Conservation (phyloP, 2,329 filamentous ascomycete species). For the Biscogniauxia sp. region DNA sequence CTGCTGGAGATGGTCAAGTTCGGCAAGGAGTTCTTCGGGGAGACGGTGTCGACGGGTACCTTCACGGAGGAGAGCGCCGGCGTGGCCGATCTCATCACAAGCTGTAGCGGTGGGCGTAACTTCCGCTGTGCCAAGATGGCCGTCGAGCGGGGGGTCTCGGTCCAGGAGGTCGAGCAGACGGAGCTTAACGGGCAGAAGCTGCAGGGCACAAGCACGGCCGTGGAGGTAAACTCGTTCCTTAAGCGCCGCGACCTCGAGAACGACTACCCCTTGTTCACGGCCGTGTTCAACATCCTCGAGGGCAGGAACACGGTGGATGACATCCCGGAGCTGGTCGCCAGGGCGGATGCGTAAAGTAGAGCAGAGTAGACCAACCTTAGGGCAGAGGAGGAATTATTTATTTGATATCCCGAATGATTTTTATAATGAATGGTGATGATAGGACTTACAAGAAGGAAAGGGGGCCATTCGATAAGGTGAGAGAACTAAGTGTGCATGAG, state of each 20-base stretch:
- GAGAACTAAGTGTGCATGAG: no score
- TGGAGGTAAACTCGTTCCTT: constrained; percentile 87
- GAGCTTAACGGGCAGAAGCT: constrained; percentile 97
- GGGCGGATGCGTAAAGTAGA: constrained; percentile 19
- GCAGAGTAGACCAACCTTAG: neutral
- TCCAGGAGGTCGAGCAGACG: constrained; percentile 82
- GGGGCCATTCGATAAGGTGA: no score
- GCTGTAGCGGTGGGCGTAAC: constrained; percentile 87
- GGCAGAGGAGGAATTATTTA: no score
- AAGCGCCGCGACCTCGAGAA: constrained; percentile 72
- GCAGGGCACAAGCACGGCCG: constrained; percentile 91
- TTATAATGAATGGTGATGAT: no score
- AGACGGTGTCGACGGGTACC: constrained; percentile 75
- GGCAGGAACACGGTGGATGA: constrained; percentile 75
- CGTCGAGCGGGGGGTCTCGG: constrained; percentile 72
- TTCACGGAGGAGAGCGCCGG: constrained; percentile 98
- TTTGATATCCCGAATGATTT: no score
- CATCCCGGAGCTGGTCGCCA: constrained; percentile 66
- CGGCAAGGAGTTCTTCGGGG: constrained; percentile 86
- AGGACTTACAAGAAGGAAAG: no score
- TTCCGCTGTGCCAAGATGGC: constrained; percentile 90
- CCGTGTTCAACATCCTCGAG: constrained; percentile 78
- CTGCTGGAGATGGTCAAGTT: constrained; percentile 97
- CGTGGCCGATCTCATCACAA: constrained; percentile 93
- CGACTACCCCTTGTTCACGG: constrained; percentile 90